A percentile compares a stretch with the other conserved stretches of the same genome.
Conservation (phyloP, 1,284 basidiomycete species). For the Puccinia triticina region DNA sequence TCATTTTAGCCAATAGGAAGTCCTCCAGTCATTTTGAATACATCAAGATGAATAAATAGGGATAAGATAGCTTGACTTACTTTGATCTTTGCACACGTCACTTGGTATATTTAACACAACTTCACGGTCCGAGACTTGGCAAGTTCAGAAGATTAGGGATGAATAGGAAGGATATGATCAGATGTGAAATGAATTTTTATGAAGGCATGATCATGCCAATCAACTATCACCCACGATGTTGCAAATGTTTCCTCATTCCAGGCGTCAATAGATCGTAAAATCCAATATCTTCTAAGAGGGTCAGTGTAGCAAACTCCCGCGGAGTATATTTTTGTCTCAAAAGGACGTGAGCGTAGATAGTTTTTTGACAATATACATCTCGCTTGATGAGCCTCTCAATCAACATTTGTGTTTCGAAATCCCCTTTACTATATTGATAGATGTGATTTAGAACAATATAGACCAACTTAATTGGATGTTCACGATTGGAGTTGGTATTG, state of each 20-base stretch:
- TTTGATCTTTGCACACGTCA: background rate
- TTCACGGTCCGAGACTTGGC: background rate
- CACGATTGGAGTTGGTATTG: background rate
- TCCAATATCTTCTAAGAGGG: constrained; percentile 26
- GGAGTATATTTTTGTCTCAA: constrained; percentile 23
- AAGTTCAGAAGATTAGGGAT: background rate
- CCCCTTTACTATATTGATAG: constrained; percentile 23
- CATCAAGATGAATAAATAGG: background rate
- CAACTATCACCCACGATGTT: background rate
- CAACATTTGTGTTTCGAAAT: constrained; percentile 16
- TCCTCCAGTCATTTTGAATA: too few relatives aligned
- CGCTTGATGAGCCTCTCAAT: constrained; percentile 30
- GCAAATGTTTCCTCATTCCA: constrained; percentile 17
- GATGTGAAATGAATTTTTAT: background rate
- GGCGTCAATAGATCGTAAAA: constrained; percentile 35
- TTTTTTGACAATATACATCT: constrained; percentile 32
- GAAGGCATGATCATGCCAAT: background rate
- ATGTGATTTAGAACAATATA: constrained; percentile 33
- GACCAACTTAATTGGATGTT: constrained; percentile 31
- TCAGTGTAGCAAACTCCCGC: constrained; percentile 1
- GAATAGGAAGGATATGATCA: background rate
- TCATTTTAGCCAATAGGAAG: too few relatives aligned
- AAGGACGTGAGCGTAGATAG: constrained; percentile 38
- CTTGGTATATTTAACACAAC: background rate
- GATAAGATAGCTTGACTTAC: constrained; percentile 20